Evolutionary conservation across 306 rosid genomes (phyloP), one percentile per base, ranked within the genome.

Genomic region (Psophocarpus tetragonolobus): DNA sequence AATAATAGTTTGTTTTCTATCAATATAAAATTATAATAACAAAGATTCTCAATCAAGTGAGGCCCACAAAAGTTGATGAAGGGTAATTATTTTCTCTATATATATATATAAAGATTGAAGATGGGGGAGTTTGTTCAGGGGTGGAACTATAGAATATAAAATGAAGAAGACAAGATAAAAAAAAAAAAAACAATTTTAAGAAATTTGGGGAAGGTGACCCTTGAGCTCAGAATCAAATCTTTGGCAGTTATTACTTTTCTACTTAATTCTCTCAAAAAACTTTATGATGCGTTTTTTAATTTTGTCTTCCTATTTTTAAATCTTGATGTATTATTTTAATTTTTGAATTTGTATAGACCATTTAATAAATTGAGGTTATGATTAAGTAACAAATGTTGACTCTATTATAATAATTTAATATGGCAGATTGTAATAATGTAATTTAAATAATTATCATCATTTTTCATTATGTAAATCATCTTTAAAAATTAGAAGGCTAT

Each of bases 11-110:
- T 35, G 66, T 48, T 68, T 33, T 44, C 38, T 23, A 48, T 50
- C 38, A 24, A 44, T 33, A 58, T 42, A 42, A 67, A 68, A 39
- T 68, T 2, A 48, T 20, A 5, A 68, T 66, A 64, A 70, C 61
- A 69, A 39, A 80, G 82, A 76, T 80, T 80, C 80, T 71, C 73
- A 69, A 68, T 51, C 71, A 79, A 51, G 74, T 58, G 63, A 67
- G 80, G 78, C 87, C 81, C 81, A 79, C 83, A 73, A 58, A 54
- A 39, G 64, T 68, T 42, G 73, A 62, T 44, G 51, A 53, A 61
- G 27, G 36, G 58, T 77, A 39, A 54, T 36, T 36, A 48, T 70
- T 82, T 76, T 73, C 36, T 36, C 54, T 66, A 66, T 71, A 62
- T 66, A 66, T 71, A 58, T 53, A 38, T 17, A 38, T 73, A 62